Evolutionary conservation across 78 protist species (phyloP).

Genomic region (Dictyostelium purpureum): DNA sequence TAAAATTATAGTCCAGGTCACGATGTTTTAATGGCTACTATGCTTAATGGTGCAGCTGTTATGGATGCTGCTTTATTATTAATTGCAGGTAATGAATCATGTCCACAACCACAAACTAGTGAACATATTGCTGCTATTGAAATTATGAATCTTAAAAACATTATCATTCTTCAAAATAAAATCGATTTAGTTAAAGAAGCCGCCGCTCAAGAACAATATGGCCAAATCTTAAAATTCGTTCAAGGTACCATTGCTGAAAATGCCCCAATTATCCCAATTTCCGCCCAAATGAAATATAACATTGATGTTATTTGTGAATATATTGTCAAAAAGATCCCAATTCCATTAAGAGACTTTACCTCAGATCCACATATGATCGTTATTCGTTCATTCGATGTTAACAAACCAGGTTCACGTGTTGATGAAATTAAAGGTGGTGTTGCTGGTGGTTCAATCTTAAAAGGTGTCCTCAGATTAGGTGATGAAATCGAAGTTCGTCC

Average conservation of each 20-base stretch:
- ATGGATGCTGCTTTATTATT: slow-evolving; percentile 99
- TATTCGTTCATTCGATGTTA: slow-evolving; percentile 99
- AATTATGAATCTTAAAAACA: slow-evolving; percentile 97
- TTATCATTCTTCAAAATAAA: slow-evolving; percentile 99
- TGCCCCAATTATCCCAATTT: slow-evolving; percentile 99
- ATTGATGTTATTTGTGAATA: slow-evolving; percentile 98
- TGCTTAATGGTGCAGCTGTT: slow-evolving; percentile 99
- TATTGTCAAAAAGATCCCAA: slow-evolving; percentile 95
- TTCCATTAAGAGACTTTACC: slow-evolving; percentile 98
- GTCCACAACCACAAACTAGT: slow-evolving; percentile 99
- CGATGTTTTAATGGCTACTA: slow-evolving; percentile 99
- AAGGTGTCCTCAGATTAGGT: slow-evolving; percentile 97
- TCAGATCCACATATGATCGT: slow-evolving; percentile 96
- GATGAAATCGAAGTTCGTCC: slow-evolving; percentile 99
- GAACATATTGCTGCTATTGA: slow-evolving; percentile 99
- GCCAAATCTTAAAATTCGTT: slow-evolving; percentile 95
- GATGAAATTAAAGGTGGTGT: slow-evolving; percentile 99
- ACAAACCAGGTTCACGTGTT: slow-evolving; percentile 98
- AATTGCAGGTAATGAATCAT: slow-evolving; percentile 98
- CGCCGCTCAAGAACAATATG: slow-evolving; percentile 91
- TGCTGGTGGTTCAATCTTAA: slow-evolving; percentile 99
- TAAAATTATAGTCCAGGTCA: slow-evolving; percentile 91
- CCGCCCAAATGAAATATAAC: slow-evolving; percentile 99
- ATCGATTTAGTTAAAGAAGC: slow-evolving; percentile 97
- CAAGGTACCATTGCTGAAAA: slow-evolving; percentile 97